phyloP scores from a whole-genome alignment of 305 asterid genomes.

The Fraxinus dipetala region DNA sequence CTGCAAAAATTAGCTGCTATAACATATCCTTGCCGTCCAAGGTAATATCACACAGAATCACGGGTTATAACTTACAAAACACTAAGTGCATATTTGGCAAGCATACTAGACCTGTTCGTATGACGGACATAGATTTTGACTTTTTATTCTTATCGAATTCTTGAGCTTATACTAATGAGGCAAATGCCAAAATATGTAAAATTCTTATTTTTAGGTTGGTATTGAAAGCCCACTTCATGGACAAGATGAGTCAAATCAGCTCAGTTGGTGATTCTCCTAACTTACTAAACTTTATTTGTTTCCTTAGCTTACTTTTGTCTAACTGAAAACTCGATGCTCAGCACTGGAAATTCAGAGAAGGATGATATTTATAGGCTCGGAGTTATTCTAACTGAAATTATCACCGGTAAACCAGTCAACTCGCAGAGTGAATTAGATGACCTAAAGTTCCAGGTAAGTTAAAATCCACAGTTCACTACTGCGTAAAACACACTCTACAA shows the following conservation, averaged over 20 bases:
- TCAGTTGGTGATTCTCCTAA: not conserved
- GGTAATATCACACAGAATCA: constrained; percentile 31
- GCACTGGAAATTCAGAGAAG: constrained; percentile 54
- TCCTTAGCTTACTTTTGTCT: not conserved
- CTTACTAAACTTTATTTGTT: not conserved
- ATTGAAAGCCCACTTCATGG: constrained; percentile 47
- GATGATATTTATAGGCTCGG: constrained; percentile 85
- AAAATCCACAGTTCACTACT: not conserved
- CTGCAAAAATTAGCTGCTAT: constrained; percentile 74
- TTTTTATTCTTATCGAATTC: not conserved
- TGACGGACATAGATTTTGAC: not conserved
- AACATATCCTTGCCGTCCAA: constrained; percentile 74
- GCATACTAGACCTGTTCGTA: not conserved
- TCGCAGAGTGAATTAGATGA: constrained; percentile 64
- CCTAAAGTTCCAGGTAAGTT: constrained; percentile 67
- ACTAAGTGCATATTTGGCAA: not conserved
- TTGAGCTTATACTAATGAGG: not conserved
- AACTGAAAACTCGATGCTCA: not conserved
- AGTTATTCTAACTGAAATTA: constrained; percentile 58
- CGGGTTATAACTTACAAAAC: not conserved
- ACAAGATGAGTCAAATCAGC: not conserved
- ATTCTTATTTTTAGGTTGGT: constrained; percentile 49
- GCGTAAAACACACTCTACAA: not conserved
- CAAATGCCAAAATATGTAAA: not conserved
- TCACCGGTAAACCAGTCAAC: constrained; percentile 61